Evolutionary conservation across 495 filamentous ascomycete genomes (phyloP).

Genomic region (Pseudevernia furfuracea): DNA sequence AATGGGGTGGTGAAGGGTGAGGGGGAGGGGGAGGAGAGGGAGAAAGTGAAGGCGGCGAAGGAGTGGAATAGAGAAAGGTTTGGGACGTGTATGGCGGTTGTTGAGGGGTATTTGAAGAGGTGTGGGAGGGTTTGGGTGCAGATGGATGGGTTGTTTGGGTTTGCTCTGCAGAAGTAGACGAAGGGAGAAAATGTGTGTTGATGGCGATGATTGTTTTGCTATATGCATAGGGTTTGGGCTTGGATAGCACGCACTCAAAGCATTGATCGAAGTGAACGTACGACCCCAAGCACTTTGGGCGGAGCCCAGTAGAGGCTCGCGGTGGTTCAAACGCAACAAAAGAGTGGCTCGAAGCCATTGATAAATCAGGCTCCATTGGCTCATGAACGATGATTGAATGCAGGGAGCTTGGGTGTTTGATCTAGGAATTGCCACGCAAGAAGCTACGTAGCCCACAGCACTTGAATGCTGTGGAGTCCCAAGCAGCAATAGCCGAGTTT

Average conservation of each 20-base stretch:
- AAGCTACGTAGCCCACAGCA: not conserved
- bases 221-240: not conserved
- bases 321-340: too few species aligned
- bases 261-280: too few species aligned
- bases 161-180: constrained; percentile 39
- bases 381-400: not conserved
- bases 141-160: constrained; percentile 85
- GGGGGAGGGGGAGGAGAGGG: constrained; percentile 45
- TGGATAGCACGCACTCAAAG: constrained; percentile 7
- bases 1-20: constrained; percentile 30
- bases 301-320: too few species aligned
- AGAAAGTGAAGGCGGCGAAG: constrained; percentile 61
- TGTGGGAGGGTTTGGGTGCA: constrained; percentile 93
- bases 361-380: not conserved
- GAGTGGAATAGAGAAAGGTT: constrained; percentile 76
- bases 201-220: not conserved
- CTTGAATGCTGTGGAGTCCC: not conserved
- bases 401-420: not conserved
- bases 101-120: constrained; percentile 81
- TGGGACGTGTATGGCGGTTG: constrained; percentile 63
- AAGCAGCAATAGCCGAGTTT: not conserved
- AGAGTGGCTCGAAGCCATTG: too few species aligned
- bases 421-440: not conserved
- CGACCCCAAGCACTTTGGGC: too few species aligned
- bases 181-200: not conserved